Base-by-base conservation (phyloP, 192 early-diverging fungal genomes). In the Lobosporangium transversale region DNA sequence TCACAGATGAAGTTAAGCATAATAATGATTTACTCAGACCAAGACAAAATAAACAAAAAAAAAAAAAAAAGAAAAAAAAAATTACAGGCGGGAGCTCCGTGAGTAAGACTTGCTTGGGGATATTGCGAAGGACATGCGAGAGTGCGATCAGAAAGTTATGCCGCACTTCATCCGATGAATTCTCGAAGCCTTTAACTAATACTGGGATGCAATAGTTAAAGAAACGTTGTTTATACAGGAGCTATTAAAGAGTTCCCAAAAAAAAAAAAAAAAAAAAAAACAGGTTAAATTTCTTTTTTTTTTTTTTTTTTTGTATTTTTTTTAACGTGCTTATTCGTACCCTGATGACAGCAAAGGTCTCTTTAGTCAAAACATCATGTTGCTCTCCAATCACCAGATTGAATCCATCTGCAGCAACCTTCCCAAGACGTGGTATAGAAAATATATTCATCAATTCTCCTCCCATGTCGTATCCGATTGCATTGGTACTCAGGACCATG, bases 161-260 rank as follows among this genome's bases (percentile, higher is more conserved):
- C 55, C 92, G 94, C 23, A 86, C 75, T n/a, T 66, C 85, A 44
- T 81, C 58, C 0, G 64, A 33, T 1, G 81, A 80, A 30, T 40
- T 53, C 36, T 81, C 78, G 65, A 91, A 93, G 1, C 86, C 80
- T 2, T 79, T 21, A 1, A 91, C 86, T 21, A 94, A 78, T 33
- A 82, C 83, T 18, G 91, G 93, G 14, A 97, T 70, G 53, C 89
- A 91, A 36, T 86, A 87, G 33, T 89, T 86, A 68, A 94, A 97
- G 62, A 97, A 92, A 24, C 90, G 81, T 70, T 97, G 95, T 75
- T 94, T 93, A 67, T 91, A 91, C 23, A 99, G 73, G 15, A 92
- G 68, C 84, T 89, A 84, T 12, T 83, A 49, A 14, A 7, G 37
- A 10, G 37, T 14, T 53, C 66, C 23, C n/a, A 50, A 67, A 17